Evolutionary conservation across 306 rosid genomes (phyloP).

Genomic region (Prunus mira): DNA sequence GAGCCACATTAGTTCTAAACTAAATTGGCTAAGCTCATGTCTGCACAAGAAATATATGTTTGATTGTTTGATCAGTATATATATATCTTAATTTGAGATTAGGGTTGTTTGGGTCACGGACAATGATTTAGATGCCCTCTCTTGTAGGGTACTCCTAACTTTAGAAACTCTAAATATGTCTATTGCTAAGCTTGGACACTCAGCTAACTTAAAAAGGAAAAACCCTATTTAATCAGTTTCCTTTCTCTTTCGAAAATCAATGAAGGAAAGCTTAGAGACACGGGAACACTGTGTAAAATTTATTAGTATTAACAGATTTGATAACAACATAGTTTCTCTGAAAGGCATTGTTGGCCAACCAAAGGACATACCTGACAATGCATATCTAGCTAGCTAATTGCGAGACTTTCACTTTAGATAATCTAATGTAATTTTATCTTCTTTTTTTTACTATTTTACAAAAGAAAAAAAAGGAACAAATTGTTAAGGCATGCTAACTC

Average conservation of each 20-base stretch:
- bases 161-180: not conserved
- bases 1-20: not conserved
- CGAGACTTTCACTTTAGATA: not conserved
- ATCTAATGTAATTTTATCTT: not conserved
- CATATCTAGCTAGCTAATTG: slow-evolving; percentile 8
- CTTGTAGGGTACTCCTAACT: slow-evolving; percentile 4
- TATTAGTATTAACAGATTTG: not conserved
- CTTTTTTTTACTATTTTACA: not conserved
- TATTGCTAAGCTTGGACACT: not conserved
- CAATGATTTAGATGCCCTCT: slow-evolving; percentile 9
- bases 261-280: slow-evolving; percentile 4
- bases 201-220: not conserved
- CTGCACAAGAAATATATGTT: not conserved
- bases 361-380: slow-evolving; percentile 9
- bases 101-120: slow-evolving; percentile 9
- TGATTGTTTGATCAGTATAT: not conserved
- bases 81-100: not conserved
- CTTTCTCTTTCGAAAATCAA: slow-evolving; percentile 6
- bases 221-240: not conserved
- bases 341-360: slow-evolving; percentile 16
- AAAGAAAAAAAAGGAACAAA: not conserved
- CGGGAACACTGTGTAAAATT: slow-evolving; percentile 20
- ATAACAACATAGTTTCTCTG: slow-evolving; percentile 18
- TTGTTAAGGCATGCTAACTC: not conserved
- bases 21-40: not conserved